Evolutionary conservation across 805 yeast species (phyloP).

Genomic region (Nematodospora valgi): DNA sequence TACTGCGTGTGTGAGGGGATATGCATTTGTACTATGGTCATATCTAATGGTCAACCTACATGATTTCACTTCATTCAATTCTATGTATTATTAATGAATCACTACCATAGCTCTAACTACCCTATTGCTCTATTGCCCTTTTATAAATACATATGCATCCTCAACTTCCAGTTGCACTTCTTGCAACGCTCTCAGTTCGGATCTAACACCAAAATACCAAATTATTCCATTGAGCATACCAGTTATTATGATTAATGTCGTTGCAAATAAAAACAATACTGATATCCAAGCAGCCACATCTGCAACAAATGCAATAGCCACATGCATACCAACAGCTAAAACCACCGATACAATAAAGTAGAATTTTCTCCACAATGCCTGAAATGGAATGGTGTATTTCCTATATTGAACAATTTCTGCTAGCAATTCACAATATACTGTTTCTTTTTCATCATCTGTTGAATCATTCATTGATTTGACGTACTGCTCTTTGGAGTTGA

Average conservation of each 20-base stretch:
- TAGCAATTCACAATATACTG: slow-evolving; percentile 36
- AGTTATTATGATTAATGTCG: slow-evolving; percentile 54
- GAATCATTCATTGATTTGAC: slow-evolving; percentile 5
- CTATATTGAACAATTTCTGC: slow-evolving; percentile 34
- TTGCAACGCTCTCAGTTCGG: slow-evolving; percentile 71
- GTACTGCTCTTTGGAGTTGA: slow-evolving; percentile 12
- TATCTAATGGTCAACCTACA: too few relatives aligned
- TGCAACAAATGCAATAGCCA: slow-evolving; percentile 60
- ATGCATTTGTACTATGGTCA: too few relatives aligned
- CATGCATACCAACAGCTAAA: slow-evolving; percentile 43
- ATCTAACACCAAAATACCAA: slow-evolving; percentile 72
- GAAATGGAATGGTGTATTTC: slow-evolving; percentile 49
- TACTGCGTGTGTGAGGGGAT: too few relatives aligned
- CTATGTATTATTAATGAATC: too few relatives aligned
- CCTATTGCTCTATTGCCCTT: too few relatives aligned
- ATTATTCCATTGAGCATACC: slow-evolving; percentile 77
- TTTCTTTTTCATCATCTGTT: slow-evolving; percentile 15
- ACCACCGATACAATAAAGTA: slow-evolving; percentile 56
- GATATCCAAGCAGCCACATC: slow-evolving; percentile 57
- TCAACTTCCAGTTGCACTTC: slow-evolving; percentile 74
- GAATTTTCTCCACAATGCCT: slow-evolving; percentile 57
- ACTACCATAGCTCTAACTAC: too few relatives aligned
- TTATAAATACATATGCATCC: slow-evolving; percentile 23
- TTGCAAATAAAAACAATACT: slow-evolving; percentile 58
- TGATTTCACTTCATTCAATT: too few relatives aligned